These are phyloP conservation scores for Aspergillus sp. DNA, from an alignment of 2,329 filamentous ascomycete species.

Conservation along the genomic window DNA sequence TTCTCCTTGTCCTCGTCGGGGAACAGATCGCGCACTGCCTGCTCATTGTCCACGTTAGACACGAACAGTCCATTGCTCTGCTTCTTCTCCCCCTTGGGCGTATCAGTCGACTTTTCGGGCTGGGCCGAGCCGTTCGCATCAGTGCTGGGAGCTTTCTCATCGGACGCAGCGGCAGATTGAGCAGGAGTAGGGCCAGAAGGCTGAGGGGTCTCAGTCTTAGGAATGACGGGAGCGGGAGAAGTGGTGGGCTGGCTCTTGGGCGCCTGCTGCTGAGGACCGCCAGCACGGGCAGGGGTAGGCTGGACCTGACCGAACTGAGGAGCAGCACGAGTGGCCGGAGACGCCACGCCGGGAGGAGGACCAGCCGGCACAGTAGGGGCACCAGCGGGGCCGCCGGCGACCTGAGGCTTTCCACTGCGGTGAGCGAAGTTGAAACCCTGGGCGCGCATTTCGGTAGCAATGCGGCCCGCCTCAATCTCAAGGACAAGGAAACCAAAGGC, in stretches of 20 bases:
- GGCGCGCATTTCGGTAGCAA: conserved; percentile 97
- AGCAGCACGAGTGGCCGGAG: conserved; percentile 36
- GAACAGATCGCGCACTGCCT: conserved; percentile 79
- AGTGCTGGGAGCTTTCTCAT: conserved; percentile 51
- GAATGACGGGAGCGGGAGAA: conserved; percentile 35
- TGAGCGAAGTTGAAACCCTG: conserved; percentile 99
- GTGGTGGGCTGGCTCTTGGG: conserved; percentile 29
- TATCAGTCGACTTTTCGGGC: conserved; percentile 40
- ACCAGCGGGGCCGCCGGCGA: conserved; percentile 25
- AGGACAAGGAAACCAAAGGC: conserved; percentile 95
- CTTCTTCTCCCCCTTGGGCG: conserved; percentile 60
- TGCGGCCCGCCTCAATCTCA: conserved; percentile 91
- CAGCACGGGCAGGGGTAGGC: conserved; percentile 26
- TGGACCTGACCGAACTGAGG: conserved; percentile 43
- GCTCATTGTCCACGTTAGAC: conserved; percentile 77
- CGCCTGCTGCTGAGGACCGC: conserved; percentile 24
- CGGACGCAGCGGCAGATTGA: conserved; percentile 41
- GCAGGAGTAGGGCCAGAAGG: conserved; percentile 37
- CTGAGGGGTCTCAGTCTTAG: conserved; percentile 39
- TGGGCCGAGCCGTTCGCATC: conserved; percentile 52
- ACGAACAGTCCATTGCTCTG: conserved; percentile 84
- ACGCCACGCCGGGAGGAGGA: conserved; percentile 30
- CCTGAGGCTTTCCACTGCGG: conserved; percentile 74
- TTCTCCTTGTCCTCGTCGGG: conserved; percentile 78
- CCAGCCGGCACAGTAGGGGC: conserved; percentile 18